Percentiles rank a stretch among this genome's conserved stretches.
Evolutionary conservation across 2,329 filamentous ascomycete species (phyloP).

Genomic region (Ophiobolus disseminans): DNA sequence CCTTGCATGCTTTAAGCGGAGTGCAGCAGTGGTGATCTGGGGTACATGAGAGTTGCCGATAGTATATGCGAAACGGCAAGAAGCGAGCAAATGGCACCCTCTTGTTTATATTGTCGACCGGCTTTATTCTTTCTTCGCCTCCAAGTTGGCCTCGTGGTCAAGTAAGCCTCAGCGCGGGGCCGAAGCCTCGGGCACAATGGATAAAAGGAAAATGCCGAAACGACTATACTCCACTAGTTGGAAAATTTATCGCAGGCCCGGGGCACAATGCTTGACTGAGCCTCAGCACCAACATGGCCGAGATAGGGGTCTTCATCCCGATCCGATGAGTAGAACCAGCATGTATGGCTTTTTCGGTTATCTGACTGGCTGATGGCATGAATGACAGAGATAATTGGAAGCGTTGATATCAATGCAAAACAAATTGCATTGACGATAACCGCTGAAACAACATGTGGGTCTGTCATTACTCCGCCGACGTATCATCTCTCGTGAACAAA

Average conservation of each 20-base stretch:
- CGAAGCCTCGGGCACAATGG: conserved; percentile 21
- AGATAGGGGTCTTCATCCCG: no score
- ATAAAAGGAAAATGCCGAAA: conserved; percentile 28
- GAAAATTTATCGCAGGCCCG: conserved; percentile 14
- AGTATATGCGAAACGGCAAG: conserved; percentile 15
- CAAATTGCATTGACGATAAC: background rate
- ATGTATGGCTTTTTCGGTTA: no score
- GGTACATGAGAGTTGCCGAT: conserved; percentile 37
- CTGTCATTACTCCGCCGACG: background rate
- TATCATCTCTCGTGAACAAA: background rate
- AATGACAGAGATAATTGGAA: no score
- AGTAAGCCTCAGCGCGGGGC: conserved; percentile 12
- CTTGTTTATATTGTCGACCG: conserved; percentile 10
- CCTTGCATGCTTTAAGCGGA: conserved; percentile 29
- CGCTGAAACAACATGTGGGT: conserved; percentile 6
- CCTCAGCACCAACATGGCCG: conserved; percentile 5
- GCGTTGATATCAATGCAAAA: background rate
- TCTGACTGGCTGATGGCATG: no score
- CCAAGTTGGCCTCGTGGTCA: conserved; percentile 16
- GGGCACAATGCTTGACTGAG: conserved; percentile 20
- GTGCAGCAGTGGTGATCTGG: conserved; percentile 36
- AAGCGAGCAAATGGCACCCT: conserved; percentile 30
- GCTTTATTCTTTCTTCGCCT: conserved; percentile 11
- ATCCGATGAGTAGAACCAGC: no score
- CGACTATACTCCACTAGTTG: conserved; percentile 6